Evolutionary conservation across 2,329 filamentous ascomycete species (phyloP), one percentile per base, ranked within the genome.

Genomic region (Lasiodiplodia citricola): DNA sequence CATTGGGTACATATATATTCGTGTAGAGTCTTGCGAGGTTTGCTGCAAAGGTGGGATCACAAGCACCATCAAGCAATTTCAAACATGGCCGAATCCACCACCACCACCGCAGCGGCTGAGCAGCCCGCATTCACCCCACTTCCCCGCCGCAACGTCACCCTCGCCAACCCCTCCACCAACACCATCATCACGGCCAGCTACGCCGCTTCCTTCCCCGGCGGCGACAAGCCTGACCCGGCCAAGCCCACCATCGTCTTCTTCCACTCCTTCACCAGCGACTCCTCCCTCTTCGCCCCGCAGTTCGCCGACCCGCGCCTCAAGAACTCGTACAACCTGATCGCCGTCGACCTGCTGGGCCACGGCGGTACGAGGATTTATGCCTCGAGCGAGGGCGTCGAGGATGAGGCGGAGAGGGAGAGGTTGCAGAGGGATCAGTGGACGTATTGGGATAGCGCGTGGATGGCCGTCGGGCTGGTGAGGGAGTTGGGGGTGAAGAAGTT

Each of bases 371-470:
- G 81, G 11, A 80, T 80, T 6, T 47, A 47, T 14, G 14, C 7
- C 4, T 13, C 4, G 7, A 16, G 14, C 6, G 16, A 18, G 4
- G 52, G 18, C 25, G 18, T n/a, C 2, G 52, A 31, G 25, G 75
- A 77, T 25, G 71, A 74, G 3, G 35, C 5, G 10, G 35, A 23
- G 25, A 16, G 16, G 55, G 60, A n/a, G 25, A 18, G 4, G 56
- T 37, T 44, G 56, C 14, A 44, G 38, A 28, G 57, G 38, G 80
- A 84, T 68, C 79, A 85, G 57, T 87, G 81, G 72, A 87, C 85
- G 6, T 87, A 87, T 73, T 87, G 85, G 86, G 85, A 86, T 72
- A 82, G 83, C 0, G 84, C 84, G 1, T 79, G 81, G 66, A 86
- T 82, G 79, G 79, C 79, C 63, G 31, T 82, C 14, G 78, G 81